phyloP scores from a whole-genome alignment of 73 alveolate species.

The Tetrahymena borealis region DNA sequence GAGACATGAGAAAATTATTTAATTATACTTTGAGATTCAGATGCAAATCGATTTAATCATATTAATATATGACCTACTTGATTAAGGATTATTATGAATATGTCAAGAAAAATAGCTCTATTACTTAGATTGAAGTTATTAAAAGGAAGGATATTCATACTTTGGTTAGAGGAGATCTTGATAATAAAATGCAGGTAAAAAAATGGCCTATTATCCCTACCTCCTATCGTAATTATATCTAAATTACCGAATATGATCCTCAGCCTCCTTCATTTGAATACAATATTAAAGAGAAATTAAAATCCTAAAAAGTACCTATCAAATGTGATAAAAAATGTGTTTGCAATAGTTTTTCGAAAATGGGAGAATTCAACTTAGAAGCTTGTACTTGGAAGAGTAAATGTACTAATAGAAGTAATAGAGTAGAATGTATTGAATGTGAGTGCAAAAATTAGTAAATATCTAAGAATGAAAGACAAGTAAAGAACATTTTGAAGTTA shows the following conservation, averaged over 20 bases:
- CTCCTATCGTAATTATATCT: constrained; percentile 8
- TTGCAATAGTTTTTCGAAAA: constrained; percentile 15
- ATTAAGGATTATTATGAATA: background rate
- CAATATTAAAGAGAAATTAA: constrained; percentile 12
- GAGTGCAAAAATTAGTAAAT: constrained; percentile 16
- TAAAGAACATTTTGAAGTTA: background rate
- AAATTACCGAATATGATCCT: constrained; percentile 30
- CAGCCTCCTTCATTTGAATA: constrained; percentile 27
- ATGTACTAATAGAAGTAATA: constrained; percentile 22
- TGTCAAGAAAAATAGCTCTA: background rate
- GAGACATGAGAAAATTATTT: background rate
- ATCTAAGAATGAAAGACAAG: background rate
- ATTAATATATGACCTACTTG: background rate
- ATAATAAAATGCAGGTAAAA: constrained; percentile 2
- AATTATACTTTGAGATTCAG: background rate
- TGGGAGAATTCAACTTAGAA: constrained; percentile 27
- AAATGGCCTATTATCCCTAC: constrained; percentile 41
- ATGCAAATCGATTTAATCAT: background rate
- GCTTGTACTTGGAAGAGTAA: constrained; percentile 31
- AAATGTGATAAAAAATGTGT: constrained; percentile 26
- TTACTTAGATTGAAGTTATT: background rate
- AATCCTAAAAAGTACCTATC: constrained; percentile 20
- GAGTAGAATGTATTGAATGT: constrained; percentile 29
- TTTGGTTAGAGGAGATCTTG: constrained; percentile 3
- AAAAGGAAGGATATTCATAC: constrained; percentile 3